A percentile compares a stretch with the other conserved stretches of the same genome.
These are phyloP conservation scores for Kwoniella sp. DNA, from an alignment of 768 basidiomycete genomes.

Conservation along the genomic window DNA sequence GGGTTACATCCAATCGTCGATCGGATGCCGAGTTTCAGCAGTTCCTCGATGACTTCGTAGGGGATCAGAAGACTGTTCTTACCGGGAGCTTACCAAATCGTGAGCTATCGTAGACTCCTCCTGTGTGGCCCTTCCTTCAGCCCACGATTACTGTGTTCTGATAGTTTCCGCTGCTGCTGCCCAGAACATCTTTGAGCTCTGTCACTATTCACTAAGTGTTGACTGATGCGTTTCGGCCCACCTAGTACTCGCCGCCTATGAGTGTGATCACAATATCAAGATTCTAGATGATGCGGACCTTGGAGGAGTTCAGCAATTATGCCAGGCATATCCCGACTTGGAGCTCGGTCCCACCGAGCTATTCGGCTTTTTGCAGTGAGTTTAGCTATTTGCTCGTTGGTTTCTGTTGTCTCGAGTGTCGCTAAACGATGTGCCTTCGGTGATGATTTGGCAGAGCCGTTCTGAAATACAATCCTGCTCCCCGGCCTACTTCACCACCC, in stretches of 20 bases:
- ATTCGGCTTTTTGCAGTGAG: conserved; percentile 44
- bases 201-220: too few species aligned
- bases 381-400: too few species aligned
- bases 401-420: background rate
- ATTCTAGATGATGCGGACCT: conserved; percentile 40
- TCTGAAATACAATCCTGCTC: background rate
- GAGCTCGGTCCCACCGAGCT: conserved; percentile 34
- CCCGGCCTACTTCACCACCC: conserved; percentile 16
- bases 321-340: conserved; percentile 31
- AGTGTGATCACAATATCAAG: conserved; percentile 33
- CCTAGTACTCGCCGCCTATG: conserved; percentile 34
- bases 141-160: too few species aligned
- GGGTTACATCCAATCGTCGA: conserved; percentile 20
- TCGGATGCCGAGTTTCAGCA: conserved; percentile 45
- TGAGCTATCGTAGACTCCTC: too few species aligned
- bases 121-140: too few species aligned
- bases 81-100: conserved; percentile 40
- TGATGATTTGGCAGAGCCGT: conserved; percentile 1
- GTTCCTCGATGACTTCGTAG: conserved; percentile 47
- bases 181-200: too few species aligned
- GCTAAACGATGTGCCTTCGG: background rate
- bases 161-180: too few species aligned
- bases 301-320: conserved; percentile 26
- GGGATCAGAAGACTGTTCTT: conserved; percentile 34
- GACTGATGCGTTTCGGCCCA: background rate